Base-by-base conservation (phyloP, 352 stramenopile species). In the Phytophthora brassicae region DNA sequence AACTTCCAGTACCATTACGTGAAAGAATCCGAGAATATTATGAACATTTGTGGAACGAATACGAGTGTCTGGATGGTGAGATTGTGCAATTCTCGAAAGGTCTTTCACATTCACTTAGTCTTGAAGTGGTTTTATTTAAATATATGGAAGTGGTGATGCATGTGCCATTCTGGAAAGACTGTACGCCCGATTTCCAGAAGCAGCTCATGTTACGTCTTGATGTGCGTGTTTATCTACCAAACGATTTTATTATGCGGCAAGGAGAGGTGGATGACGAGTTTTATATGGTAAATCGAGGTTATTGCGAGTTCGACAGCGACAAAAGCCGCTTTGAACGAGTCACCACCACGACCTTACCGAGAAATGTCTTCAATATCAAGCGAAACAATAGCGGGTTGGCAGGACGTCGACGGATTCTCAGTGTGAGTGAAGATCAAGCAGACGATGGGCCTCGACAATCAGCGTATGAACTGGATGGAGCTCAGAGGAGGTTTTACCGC, bases 11-110 rank as follows among this genome's bases (percentile, higher is more conserved):
- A 0, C 26, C 58, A 1, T 41, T 93, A 2, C 80, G 82, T 1
- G 77, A 90, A 16, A 66, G 82, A 17, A 84, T 90, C 8, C 73
- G 75, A 20, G 64, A 82, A 39, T 90, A 89, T 33, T 92, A 90
- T 47, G 75, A 79, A 17, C 75, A 90, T 53, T 47, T 92, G 13
- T 87, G 75, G 70, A 56, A 71, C 41, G 77, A 89, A 51, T 87
- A 90, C 59, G 73, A 90, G 59, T 86, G 72, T 23, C 42, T 89
- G 7, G 74, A 92, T 47, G 77, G 77, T 8, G 62, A 81, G 22
- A 72, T 87, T n/a, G 67, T 74, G 2, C 51, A 64, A 13, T 88
- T 92, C 48, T 72, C 75, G 13, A 78, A 78, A 20, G 57, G 74
- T 1, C 51, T 90, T 0, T 83, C 65, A 4, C 75, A 84, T 45